phyloP scores from a whole-genome alignment of 805 yeast genomes.

The Kluyveromyces aestuarii region DNA sequence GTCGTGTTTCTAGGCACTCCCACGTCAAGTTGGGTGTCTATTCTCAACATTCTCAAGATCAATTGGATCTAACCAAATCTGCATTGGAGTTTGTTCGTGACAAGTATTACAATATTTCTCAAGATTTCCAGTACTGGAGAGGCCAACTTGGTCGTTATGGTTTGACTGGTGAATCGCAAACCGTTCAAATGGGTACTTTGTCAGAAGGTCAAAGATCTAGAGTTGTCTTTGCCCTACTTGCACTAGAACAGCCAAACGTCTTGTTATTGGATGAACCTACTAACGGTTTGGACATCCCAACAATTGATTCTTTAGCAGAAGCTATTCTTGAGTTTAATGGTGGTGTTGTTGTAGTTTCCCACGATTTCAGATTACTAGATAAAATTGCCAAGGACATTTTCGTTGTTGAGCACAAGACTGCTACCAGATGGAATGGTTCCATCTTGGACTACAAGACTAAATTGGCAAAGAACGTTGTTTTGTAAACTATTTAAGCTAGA shows the following conservation, averaged over 20 bases:
- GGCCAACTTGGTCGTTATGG: constrained; percentile 97
- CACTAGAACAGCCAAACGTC: constrained; percentile 91
- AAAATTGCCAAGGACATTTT: constrained; percentile 95
- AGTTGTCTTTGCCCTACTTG: constrained; percentile 94
- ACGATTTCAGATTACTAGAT: constrained; percentile 96
- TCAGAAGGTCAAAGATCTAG: constrained; percentile 99
- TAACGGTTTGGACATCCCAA: constrained; percentile 96
- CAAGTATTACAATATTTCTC: constrained; percentile 80
- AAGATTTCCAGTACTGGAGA: constrained; percentile 98
- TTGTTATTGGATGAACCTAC: constrained; percentile 98
- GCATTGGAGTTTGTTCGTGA: constrained; percentile 97
- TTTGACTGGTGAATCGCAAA: constrained; percentile 97
- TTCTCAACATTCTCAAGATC: constrained; percentile 98
- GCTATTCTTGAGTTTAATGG: constrained; percentile 93
- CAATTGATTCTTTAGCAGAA: constrained; percentile 94
- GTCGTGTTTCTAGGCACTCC: constrained; percentile 94
- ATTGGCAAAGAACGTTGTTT: constrained; percentile 84
- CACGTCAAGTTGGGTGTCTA: constrained; percentile 97
- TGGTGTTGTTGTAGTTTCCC: constrained; percentile 97
- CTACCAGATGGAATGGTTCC: constrained; percentile 92
- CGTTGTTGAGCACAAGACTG: constrained; percentile 92
- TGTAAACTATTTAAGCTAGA: constrained; percentile 29
- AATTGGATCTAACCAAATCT: constrained; percentile 88
- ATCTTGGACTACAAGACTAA: constrained; percentile 89
- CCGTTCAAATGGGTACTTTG: constrained; percentile 95